Percentiles rank a stretch among this genome's conserved stretches.
Evolutionary conservation across 1,139 yeast species (phyloP).

Genomic region (Blastobotrys serpentis): DNA sequence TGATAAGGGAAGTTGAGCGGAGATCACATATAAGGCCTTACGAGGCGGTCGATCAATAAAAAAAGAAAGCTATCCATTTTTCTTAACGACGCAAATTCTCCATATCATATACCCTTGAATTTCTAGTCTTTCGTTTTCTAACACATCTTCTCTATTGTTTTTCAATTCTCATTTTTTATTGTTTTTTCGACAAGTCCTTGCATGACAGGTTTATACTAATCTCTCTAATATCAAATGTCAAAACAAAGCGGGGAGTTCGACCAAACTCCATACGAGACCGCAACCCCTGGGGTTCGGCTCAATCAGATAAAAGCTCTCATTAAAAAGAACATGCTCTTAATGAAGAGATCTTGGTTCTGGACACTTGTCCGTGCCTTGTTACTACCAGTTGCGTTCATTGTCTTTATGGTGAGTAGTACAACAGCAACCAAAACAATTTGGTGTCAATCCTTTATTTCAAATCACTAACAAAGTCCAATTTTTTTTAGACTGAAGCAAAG

Average conservation of each 20-base stretch:
- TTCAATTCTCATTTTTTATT: not conserved
- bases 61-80: conserved; percentile 1
- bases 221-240: not conserved
- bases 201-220: not conserved
- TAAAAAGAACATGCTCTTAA: conserved; percentile 30
- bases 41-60: conserved; percentile 4
- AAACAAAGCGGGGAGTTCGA: conserved; percentile 5
- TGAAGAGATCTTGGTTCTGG: conserved; percentile 35
- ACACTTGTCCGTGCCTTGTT: conserved; percentile 35
- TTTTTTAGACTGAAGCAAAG: conserved; percentile 32
- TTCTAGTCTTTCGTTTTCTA: conserved; percentile 2
- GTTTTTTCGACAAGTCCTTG: not conserved
- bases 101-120: not conserved
- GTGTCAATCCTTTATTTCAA: not conserved
- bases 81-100: not conserved
- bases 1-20: conserved; percentile 6
- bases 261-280: not conserved
- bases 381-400: conserved; percentile 35
- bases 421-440: too few relatives aligned
- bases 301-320: conserved; percentile 26
- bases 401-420: conserved; percentile 37
- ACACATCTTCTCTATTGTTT: not conserved
- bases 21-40: conserved; percentile 5
- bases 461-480: conserved; percentile 2
- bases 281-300: not conserved